Base-by-base conservation (phyloP, 148 eudicot genomes). In the Camellia lanceoleosa region DNA sequence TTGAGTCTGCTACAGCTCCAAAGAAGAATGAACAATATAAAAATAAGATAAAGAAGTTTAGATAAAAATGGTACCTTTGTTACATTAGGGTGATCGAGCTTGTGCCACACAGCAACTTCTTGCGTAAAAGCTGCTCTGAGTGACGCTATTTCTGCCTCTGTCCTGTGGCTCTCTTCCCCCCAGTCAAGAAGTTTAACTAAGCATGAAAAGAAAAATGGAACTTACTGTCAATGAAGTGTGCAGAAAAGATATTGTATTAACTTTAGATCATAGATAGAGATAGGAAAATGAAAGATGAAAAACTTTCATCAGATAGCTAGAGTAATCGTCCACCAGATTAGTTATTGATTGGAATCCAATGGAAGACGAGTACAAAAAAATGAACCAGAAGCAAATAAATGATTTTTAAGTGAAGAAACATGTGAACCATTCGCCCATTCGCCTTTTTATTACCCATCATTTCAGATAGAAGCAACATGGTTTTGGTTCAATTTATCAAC, bases 121-220 rank as follows among this genome's bases (percentile, higher is more conserved):
- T 94, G 94, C 5, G 94, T 80, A 87, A 94, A 94, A 81, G 94
- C 94, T 74, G 94, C 86, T 82, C 94, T 89, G 43, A 92, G 84
- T 82, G 91, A 90, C 73, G 89, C 83, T 78, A 92, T 77, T 85
- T 94, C 98, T 82, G 93, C 84, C 4, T 92, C 92, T 77, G 92
- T 88, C 79, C 98, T 86, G 76, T 90, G 97, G 23, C 97, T 93
- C 83, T 92, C 98, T 86, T 94, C 98, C 44, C 97, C 98, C 97
- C 97, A 92, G 81, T 94, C 97, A 51, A 94, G 94, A 81, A 94
- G 90, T 86, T 94, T 94, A 79, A 94, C 98, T 94, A 86, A 78
- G 56, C 23, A 83, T 67, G 43, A 54, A 80, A 82, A 46, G 51
- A 30, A 30, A 30, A 52, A 47, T 56, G 68, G 46, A 75, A 83